Base-by-base conservation (phyloP, 1,284 basidiomycete genomes). In the Fistulinella staudtii region DNA sequence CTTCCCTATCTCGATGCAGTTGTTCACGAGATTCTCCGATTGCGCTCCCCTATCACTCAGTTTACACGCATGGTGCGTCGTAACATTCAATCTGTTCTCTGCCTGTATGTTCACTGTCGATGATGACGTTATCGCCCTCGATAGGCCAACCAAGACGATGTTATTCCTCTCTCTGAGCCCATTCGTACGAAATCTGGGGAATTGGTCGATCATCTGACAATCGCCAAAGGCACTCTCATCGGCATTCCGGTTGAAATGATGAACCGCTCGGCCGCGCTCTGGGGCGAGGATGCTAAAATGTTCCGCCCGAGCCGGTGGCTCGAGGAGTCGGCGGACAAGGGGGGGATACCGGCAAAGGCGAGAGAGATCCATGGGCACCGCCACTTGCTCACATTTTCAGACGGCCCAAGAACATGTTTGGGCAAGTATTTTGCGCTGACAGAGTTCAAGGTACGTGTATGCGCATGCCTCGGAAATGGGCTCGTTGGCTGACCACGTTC, bases 91-190 rank as follows among this genome's bases (percentile, higher is more conserved):
- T 37, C 17, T 18, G 8, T 37, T 17, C 8, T 18, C 31, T 13
- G 18, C 18, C 18, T 30, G 2, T 21, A 9, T 18, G 33, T 14
- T 34, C 18, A 20, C 7, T 17, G 3, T 27, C n/a, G n/a, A n/a
- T n/a, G n/a, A n/a, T n/a, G n/a, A n/a, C n/a, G n/a, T n/a, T n/a
- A n/a, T n/a, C n/a, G n/a, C n/a, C n/a, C n/a, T 24, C 23, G 4
- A 6, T 64, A 63, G 74, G 77, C 55, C 0, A 46, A 57, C 25
- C 58, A 79, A 65, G 75, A 80, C 50, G 76, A 79, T 42, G 53
- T 79, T 1, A 66, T 80, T 14, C 21, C 34, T 1, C 34, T 36
- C 75, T 77, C 0, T 66, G 23, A 52, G 18, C 39, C 43, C 1
- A 3, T 50, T 23, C 39, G 39, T 76, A 69, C 69, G 1, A 41